Evolutionary conservation across 179 eudicot genomes (phyloP), one percentile per base, ranked within the genome.

Genomic region (Beta lomatogona): DNA sequence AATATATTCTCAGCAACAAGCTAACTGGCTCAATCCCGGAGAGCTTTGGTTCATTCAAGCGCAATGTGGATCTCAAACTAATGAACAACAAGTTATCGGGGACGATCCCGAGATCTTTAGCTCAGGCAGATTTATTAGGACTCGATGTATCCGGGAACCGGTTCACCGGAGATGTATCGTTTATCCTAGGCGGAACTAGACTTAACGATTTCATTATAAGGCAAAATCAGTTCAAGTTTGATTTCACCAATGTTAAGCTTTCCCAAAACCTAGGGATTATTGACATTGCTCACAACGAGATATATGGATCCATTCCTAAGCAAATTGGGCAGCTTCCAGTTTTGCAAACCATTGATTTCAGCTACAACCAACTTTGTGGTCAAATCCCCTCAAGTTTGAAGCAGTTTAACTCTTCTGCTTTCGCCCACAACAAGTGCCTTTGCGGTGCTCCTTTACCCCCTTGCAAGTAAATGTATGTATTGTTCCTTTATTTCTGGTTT

Each of bases 311-410:
- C 12, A 21, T 61, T 12, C 66, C 66, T 0, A 61, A 61, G 11
- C 0, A 61, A 7, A 61, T 61, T 6, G 66, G 41, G 41, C 41
- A 21, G 9, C 12, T 61, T 8, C 66, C 28, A n/a, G 66, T 61
- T n/a, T 61, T 61, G 66, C 66, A 61, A 61, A 6, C 66, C 28
- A 61, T 61, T 61, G 66, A 61, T 61, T 61, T 61, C 66, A 61
- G 66, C 66, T n/a, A 61, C 66, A 61, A 61, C 28, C 66, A 61
- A 36, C 66, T 61, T 5, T 21, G 66, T 61, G 66, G 66, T 12
- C 31, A 2, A 14, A 61, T 61, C 31, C 66, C 28, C 28, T n/a
- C 66, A 14, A 11, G 11, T 61, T 61, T 61, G 10, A 61, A 61
- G 66, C 66, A 61, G 11, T 61, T 61, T 31, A 61, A 21, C 5